Percentiles rank a stretch among this genome's conserved stretches.
These are phyloP conservation scores for Ceratocystis papillata DNA, from an alignment of 2,329 filamentous ascomycete genomes.

Conservation along the genomic window DNA sequence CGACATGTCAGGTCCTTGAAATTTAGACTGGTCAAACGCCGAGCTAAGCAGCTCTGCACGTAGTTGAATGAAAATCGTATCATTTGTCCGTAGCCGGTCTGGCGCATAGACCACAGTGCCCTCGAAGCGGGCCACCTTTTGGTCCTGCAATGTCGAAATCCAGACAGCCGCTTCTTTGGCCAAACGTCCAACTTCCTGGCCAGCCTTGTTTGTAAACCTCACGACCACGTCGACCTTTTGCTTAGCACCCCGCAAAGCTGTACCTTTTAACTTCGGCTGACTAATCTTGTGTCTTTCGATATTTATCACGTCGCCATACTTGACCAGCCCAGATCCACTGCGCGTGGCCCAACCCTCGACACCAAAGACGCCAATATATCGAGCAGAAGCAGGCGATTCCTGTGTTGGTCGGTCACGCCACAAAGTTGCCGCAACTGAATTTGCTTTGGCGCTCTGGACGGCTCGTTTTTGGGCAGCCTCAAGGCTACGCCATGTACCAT, in stretches of 20 bases:
- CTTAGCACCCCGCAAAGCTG: conserved; percentile 42
- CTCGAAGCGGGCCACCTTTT: conserved; percentile 77
- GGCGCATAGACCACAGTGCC: conserved; percentile 82
- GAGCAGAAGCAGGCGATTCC: conserved; percentile 27
- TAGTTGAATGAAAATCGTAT: conserved; percentile 87
- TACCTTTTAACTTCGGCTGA: conserved; percentile 27
- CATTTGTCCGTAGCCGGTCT: conserved; percentile 74
- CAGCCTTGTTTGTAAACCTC: conserved; percentile 69
- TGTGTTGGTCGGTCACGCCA: conserved; percentile 24
- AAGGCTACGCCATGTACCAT: conserved; percentile 47
- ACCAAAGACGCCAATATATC: conserved; percentile 88
- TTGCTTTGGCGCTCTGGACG: conserved; percentile 6
- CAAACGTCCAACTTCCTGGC: conserved; percentile 75
- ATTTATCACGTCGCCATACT: conserved; percentile 68
- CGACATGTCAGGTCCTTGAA: conserved; percentile 15
- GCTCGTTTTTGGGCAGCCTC: conserved; percentile 14
- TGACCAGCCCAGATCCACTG: conserved; percentile 64
- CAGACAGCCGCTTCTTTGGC: conserved; percentile 80
- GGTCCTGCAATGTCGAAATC: conserved; percentile 86
- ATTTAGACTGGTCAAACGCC: conserved; percentile 40
- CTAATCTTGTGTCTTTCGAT: conserved; percentile 69
- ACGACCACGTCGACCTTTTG: conserved; percentile 77
- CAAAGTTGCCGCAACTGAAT: conserved; percentile 11
- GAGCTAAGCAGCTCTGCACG: conserved; percentile 62
- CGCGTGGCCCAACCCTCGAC: conserved; percentile 85